phyloP scores from a whole-genome alignment of 352 stramenopile genomes.

The Plasmopara viticola region DNA sequence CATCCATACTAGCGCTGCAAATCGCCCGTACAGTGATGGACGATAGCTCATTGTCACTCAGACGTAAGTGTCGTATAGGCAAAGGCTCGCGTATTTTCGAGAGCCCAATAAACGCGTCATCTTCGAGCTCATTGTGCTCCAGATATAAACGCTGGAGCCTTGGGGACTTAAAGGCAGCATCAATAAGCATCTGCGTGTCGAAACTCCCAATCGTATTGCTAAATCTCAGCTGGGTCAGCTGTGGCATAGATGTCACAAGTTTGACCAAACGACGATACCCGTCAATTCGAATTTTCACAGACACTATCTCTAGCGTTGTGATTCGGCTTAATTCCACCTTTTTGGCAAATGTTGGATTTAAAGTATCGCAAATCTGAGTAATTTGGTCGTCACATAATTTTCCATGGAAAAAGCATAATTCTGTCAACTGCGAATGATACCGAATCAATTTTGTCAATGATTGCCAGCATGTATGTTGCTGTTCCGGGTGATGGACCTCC shows the following conservation, averaged over 20 bases:
- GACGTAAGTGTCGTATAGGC: conserved; percentile 36
- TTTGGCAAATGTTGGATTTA: conserved; percentile 12
- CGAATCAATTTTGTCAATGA: conserved; percentile 33
- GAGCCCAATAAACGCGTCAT: conserved; percentile 49
- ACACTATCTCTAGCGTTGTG: conserved; percentile 55
- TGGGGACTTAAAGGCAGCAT: conserved; percentile 27
- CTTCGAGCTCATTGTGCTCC: conserved; percentile 74
- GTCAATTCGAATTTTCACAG: conserved; percentile 48
- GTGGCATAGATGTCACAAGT: conserved; percentile 31
- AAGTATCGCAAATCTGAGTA: conserved; percentile 25
- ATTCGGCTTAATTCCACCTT: conserved; percentile 18
- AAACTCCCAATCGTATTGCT: conserved; percentile 59
- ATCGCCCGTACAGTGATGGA: conserved; percentile 38
- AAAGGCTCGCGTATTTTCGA: conserved; percentile 15
- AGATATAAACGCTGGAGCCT: conserved; percentile 46
- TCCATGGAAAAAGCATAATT: conserved; percentile 71
- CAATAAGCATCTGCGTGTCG: conserved; percentile 43
- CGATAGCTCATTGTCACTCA: conserved; percentile 60
- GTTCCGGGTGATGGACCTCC: conserved; percentile 71
- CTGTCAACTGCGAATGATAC: conserved; percentile 24
- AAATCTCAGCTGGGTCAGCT: conserved; percentile 42
- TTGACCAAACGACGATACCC: conserved; percentile 39
- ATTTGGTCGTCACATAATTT: conserved; percentile 46
- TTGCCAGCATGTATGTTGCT: conserved; percentile 44
- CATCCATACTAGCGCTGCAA: conserved; percentile 39